Base-by-base conservation (phyloP, 108 stramenopile species). In the Discostella pseudostelligera region DNA sequence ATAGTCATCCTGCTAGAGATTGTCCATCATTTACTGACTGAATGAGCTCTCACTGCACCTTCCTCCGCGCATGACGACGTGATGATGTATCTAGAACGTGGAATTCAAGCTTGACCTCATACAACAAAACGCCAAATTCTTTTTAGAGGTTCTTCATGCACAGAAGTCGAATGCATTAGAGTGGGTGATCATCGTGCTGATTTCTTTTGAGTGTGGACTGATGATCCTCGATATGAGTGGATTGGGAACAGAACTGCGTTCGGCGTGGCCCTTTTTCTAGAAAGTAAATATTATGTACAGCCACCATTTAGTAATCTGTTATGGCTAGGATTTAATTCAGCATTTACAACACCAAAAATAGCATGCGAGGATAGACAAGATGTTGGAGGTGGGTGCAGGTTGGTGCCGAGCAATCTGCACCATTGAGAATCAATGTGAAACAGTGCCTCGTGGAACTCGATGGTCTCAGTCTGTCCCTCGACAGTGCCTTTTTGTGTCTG, bases 71-170 rank as follows among this genome's bases (percentile, higher is more conserved):
- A 21, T n/a, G 32, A 20, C 17, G 21, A 24, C 5, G n/a, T 44
- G 11, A 42, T 32, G n/a, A 57, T 2, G 9, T 20, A 42, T 51
- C 3, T 22, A 73, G 64, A 76, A 92, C 44, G 86, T 97, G 56
- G 92, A 95, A 72, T 89, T 93, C 80, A 97, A 97, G 68, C 74
- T 95, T 19, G 80, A 93, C 65, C 59, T 94, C 29, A 93, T 97
- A 19, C 90, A 97, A 66, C 81, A 90, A 49, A 95, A 97, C 72
- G 86, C 94, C 39, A 93, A 95, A 66, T 97, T 97, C 81, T 95
- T 97, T 67, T 69, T 97, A 56, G 94, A 97, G 55, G 87, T 97
- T 17, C 65, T 95, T 25, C 76, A 89, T 45, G 74, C 88, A 39
- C 82, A 97, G 62, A 97, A 97, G 76, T 81, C 80, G 36, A 91